phyloP scores from a whole-genome alignment of 2,329 filamentous ascomycete genomes.

The Trichoderma citrinoviride region DNA sequence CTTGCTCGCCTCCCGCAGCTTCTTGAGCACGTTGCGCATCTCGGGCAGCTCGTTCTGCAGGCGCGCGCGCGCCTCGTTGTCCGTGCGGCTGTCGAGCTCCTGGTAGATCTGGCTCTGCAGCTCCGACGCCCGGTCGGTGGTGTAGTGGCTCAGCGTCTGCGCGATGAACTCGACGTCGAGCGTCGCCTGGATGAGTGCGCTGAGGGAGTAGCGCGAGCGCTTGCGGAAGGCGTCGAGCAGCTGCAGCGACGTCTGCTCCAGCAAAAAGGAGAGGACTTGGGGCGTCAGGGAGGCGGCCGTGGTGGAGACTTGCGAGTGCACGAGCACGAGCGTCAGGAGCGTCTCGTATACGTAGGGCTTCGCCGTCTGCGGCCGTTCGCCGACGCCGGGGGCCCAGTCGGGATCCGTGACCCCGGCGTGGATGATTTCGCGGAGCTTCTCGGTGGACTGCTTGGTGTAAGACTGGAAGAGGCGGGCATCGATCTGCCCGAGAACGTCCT shows the following conservation, averaged over 20 bases:
- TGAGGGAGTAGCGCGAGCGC: constrained; percentile 67
- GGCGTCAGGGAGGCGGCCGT: constrained; percentile 72
- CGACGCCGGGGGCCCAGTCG: constrained; percentile 64
- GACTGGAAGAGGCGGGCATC: constrained; percentile 88
- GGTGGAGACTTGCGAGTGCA: constrained; percentile 86
- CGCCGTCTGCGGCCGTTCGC: constrained; percentile 66
- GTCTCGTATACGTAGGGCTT: constrained; percentile 86
- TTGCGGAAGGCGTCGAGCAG: constrained; percentile 78
- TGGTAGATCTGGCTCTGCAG: constrained; percentile 89
- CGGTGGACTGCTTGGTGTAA: constrained; percentile 77
- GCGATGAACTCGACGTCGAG: constrained; percentile 96
- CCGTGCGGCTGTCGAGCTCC: constrained; percentile 83
- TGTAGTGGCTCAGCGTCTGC: constrained; percentile 88
- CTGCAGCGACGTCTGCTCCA: constrained; percentile 75
- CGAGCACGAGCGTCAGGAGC: constrained; percentile 79
- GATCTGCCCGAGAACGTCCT: constrained; percentile 86
- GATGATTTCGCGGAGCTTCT: constrained; percentile 67
- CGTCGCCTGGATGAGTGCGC: constrained; percentile 91
- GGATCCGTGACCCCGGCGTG: constrained; percentile 67
- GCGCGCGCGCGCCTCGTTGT: constrained; percentile 75
- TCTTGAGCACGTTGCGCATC: constrained; percentile 84
- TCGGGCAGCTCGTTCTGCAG: constrained; percentile 86
- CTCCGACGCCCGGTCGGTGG: constrained; percentile 75
- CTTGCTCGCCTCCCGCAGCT: constrained; percentile 73
- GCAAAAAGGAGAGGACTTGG: constrained; percentile 80